Evolutionary conservation across 78 protist genomes (phyloP).

Genomic region (Bodo saltans): DNA sequence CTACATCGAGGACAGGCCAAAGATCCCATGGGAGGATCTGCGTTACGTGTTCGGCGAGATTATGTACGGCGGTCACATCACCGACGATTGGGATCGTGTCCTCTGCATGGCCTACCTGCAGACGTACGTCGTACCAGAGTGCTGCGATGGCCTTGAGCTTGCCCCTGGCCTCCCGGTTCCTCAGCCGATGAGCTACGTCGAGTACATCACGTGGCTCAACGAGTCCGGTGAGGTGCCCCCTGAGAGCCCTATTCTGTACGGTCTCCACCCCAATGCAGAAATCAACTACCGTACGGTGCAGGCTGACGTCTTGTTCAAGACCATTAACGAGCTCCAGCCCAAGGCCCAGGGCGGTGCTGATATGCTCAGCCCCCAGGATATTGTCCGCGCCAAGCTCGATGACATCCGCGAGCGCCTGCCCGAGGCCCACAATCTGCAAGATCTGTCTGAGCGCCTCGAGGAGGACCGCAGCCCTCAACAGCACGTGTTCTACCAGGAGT

Average conservation of each 20-base stretch:
- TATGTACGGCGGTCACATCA: conserved; percentile 90
- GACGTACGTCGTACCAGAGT: not conserved
- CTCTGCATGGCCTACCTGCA: conserved; percentile 66
- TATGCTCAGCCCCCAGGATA: conserved; percentile 30
- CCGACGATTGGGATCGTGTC: conserved; percentile 79
- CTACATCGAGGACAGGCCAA: conserved; percentile 58
- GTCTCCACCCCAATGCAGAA: conserved; percentile 87
- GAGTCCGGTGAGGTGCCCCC: conserved; percentile 50
- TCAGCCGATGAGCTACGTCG: conserved; percentile 27
- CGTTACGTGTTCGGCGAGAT: conserved; percentile 86
- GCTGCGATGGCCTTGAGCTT: conserved; percentile 28
- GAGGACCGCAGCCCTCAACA: conserved; percentile 26
- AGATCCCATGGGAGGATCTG: conserved; percentile 84
- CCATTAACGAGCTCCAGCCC: conserved; percentile 58
- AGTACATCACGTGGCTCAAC: conserved; percentile 48
- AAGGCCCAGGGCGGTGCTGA: conserved; percentile 13
- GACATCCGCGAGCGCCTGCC: conserved; percentile 47
- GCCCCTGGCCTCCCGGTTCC: conserved; percentile 53
- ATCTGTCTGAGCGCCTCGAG: conserved; percentile 20
- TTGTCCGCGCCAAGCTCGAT: conserved; percentile 22
- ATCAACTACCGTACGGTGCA: conserved; percentile 58
- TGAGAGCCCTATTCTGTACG: conserved; percentile 75
- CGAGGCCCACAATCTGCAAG: conserved; percentile 14
- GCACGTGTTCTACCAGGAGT: conserved; percentile 53
- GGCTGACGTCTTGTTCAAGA: conserved; percentile 55